A percentile compares a stretch with the other conserved stretches of the same genome.
phyloP scores from a whole-genome alignment of 1,139 yeast species.

The Suhomyces ambrosiae region DNA sequence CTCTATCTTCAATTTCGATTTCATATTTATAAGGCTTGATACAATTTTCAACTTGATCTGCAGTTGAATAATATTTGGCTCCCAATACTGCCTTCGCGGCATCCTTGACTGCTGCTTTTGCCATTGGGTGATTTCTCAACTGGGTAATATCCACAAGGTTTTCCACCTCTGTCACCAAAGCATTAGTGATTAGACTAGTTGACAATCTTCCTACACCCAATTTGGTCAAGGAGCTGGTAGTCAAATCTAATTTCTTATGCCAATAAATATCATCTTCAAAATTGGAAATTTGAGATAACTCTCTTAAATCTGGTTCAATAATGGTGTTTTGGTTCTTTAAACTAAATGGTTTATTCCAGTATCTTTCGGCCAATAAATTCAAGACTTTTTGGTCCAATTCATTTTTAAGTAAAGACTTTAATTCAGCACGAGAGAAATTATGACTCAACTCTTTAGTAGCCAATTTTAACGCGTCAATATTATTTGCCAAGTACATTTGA shows the following conservation, averaged over 20 bases:
- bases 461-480: conserved; percentile 82
- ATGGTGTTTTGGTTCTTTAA: conserved; percentile 18
- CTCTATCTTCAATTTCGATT: conserved; percentile 92
- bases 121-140: conserved; percentile 80
- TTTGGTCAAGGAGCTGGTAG: conserved; percentile 83
- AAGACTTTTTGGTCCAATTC: conserved; percentile 88
- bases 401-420: conserved; percentile 74
- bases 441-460: conserved; percentile 86
- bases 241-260: conserved; percentile 83
- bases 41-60: conserved; percentile 98
- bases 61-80: conserved; percentile 82
- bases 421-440: conserved; percentile 79
- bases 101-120: conserved; percentile 76
- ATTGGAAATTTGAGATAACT: conserved; percentile 48
- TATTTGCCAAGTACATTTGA: conserved; percentile 89
- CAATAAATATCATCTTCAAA: conserved; percentile 77
- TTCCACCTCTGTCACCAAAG: conserved; percentile 75
- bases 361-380: conserved; percentile 83
- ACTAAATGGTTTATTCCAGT: conserved; percentile 76
- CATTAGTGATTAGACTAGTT: conserved; percentile 78
- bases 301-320: conserved; percentile 54
- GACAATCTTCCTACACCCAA: conserved; percentile 91
- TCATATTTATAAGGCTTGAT: conserved; percentile 97
- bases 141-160: conserved; percentile 73
- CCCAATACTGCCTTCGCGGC: conserved; percentile 82